Evolutionary conservation across 768 basidiomycete species (phyloP), one percentile per base, ranked within the genome.

Genomic region (Exidia glandulosa): DNA sequence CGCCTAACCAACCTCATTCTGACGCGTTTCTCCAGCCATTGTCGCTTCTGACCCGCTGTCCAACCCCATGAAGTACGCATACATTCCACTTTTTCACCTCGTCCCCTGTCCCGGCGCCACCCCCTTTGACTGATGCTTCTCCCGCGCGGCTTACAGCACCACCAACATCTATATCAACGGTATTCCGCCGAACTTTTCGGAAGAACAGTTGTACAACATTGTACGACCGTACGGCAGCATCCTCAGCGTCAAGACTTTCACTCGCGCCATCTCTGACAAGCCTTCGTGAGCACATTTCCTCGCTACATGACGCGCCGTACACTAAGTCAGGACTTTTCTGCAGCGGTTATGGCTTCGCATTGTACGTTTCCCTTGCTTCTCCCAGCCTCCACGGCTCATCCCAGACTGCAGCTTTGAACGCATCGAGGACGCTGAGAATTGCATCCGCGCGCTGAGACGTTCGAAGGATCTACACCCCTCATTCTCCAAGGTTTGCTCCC

Each of bases 101-200:
- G 3, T 19, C 16, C 34, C 7, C 34, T 16, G 34, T 45, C 41
- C 41, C 41, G n/a, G n/a, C n/a, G n/a, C 41, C 41, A 6, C 41
- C 16, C 12, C 16, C 41, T 10, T 45, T 45, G 5, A 5, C 9
- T 19, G 3, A 19, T 45, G 16, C 5, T 14, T 41, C 3, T 33
- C 41, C 36, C 33, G 29, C 32, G 37, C 60, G 27, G 32, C 32
- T 52, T 59, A 10, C 36, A 69, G 65, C 27, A 83, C 87, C 1
- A 87, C 90, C 0, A 92, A 92, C 65, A 86, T 92, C 0, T 92
- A 92, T 69, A 90, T 92, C 73, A 92, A 92, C 66, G 90, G 90
- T 13, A 79, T 93, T 16, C 89, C 88, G 2, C 86, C 89, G 3
- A 83, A 90, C 71, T 91, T 81, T 66, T 84, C 88, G 0, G 90